A percentile compares a stretch with the other conserved stretches of the same genome.
phyloP scores from a whole-genome alignment of 192 early-diverging fungal genomes.

The Backusella tuberculispora region DNA sequence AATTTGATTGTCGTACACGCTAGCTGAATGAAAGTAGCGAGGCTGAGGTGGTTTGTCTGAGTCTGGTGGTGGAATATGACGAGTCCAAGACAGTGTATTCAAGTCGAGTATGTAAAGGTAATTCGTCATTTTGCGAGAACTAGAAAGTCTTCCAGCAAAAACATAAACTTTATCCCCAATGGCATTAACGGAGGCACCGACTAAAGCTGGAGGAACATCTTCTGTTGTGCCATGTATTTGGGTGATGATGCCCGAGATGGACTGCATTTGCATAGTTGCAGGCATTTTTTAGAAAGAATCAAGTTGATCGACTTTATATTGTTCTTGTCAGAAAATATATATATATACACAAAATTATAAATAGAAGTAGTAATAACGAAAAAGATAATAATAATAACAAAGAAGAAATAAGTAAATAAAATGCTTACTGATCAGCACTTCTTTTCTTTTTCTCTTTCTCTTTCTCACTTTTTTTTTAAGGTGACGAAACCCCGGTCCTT shows the following conservation, averaged over 20 bases:
- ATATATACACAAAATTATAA: not conserved
- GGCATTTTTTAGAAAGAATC: constrained; percentile 15
- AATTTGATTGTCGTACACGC: constrained; percentile 67
- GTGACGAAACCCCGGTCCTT: not conserved
- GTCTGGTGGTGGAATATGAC: constrained; percentile 41
- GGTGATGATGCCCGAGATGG: constrained; percentile 57
- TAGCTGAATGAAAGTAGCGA: constrained; percentile 81
- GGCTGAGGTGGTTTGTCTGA: constrained; percentile 52
- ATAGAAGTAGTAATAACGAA: not conserved
- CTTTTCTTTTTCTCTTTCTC: not conserved
- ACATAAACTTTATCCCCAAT: constrained; percentile 66
- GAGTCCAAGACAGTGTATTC: constrained; percentile 63
- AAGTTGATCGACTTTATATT: constrained; percentile 3
- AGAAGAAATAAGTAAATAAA: not conserved
- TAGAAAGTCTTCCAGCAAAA: constrained; percentile 74
- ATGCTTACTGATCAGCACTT: not conserved
- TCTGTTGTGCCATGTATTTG: constrained; percentile 56
- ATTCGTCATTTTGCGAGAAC: constrained; percentile 73
- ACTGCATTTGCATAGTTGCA: constrained; percentile 45
- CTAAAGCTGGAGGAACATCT: constrained; percentile 76
- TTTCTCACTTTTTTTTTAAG: not conserved
- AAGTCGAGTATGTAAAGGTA: constrained; percentile 72
- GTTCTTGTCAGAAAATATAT: not conserved
- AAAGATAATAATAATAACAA: not conserved
- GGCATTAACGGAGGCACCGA: constrained; percentile 73